A percentile compares a stretch with the other conserved stretches of the same genome.
These are phyloP conservation scores for Exophiala aquamarina DNA, from an alignment of 2,329 filamentous ascomycete genomes.

Conservation along the genomic window DNA sequence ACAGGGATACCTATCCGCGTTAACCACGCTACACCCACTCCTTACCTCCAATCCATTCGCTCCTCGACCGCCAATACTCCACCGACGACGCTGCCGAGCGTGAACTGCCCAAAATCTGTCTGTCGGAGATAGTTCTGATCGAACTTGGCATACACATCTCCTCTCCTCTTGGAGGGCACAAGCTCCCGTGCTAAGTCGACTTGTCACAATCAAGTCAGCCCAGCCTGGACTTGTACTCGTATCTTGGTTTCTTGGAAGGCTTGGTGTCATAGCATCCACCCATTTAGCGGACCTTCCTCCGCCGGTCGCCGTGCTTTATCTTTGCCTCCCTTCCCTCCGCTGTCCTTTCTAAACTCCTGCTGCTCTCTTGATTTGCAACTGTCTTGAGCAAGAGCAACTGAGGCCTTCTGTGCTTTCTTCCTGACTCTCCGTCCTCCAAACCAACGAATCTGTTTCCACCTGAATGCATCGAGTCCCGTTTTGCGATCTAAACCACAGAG, in stretches of 20 bases:
- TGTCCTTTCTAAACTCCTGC: background rate
- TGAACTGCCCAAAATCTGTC: background rate
- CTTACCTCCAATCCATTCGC: background rate
- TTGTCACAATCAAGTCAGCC: slow-evolving; percentile 3
- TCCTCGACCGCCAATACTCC: background rate
- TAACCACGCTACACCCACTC: background rate
- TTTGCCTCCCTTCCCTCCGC: slow-evolving; percentile 1
- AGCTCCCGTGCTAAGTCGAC: slow-evolving; percentile 12
- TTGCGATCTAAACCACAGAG: slow-evolving; percentile 21
- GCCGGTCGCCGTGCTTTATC: background rate
- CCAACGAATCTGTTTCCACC: background rate
- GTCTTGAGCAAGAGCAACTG: too few species aligned
- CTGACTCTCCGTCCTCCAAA: too few species aligned
- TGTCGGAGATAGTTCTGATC: background rate
- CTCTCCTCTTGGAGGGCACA: slow-evolving; percentile 5
- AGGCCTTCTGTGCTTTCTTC: too few species aligned
- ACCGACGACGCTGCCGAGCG: slow-evolving; percentile 1
- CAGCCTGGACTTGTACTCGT: background rate
- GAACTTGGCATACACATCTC: slow-evolving; percentile 11
- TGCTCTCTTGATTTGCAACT: too few species aligned
- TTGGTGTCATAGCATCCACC: too few species aligned
- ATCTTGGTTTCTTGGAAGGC: background rate
- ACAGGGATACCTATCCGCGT: background rate
- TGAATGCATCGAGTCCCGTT: slow-evolving; percentile 24
- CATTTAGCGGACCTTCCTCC: too few species aligned